Percentiles rank a stretch among this genome's conserved stretches.
These are phyloP conservation scores for Pestalotiopsis sp. DNA, from an alignment of 2,329 filamentous ascomycete species.

Conservation along the genomic window DNA sequence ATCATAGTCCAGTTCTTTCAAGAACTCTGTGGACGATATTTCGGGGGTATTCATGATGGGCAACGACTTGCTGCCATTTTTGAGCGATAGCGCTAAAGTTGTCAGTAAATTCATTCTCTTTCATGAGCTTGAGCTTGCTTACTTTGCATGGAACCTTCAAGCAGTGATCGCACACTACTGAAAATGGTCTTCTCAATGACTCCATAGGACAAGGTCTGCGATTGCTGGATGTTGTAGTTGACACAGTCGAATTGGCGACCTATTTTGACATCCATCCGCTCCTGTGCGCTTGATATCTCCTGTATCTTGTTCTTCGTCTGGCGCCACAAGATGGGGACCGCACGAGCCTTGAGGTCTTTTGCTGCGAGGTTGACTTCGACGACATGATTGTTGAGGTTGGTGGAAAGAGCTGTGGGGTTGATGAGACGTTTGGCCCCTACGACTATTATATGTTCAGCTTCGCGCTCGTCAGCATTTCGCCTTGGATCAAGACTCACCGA, in stretches of 20 bases:
- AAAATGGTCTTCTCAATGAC: not conserved
- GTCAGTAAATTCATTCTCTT: not conserved
- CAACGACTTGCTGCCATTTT: not conserved
- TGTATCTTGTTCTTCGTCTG: not conserved
- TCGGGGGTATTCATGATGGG: not conserved
- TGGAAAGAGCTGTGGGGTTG: conserved; percentile 12
- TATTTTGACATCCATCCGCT: not conserved
- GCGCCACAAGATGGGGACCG: not conserved
- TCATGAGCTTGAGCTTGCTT: not conserved
- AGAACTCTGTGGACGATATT: not conserved
- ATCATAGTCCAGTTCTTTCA: conserved; percentile 12
- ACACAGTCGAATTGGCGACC: not conserved
- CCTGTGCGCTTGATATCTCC: not conserved
- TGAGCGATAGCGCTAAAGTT: not conserved
- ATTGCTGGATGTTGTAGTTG: not conserved
- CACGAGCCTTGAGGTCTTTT: not conserved
- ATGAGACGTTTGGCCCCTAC: conserved; percentile 11
- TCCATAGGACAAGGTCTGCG: not conserved
- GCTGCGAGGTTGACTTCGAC: conserved; percentile 15
- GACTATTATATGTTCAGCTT: not conserved
- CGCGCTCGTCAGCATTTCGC: not conserved
- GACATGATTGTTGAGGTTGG: conserved; percentile 10
- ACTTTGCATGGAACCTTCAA: not conserved
- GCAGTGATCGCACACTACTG: not conserved
- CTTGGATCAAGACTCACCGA: conserved; percentile 5